Evolutionary conservation across 2,329 filamentous ascomycete genomes (phyloP).

Genomic region (Trichoderma endophyticum): DNA sequence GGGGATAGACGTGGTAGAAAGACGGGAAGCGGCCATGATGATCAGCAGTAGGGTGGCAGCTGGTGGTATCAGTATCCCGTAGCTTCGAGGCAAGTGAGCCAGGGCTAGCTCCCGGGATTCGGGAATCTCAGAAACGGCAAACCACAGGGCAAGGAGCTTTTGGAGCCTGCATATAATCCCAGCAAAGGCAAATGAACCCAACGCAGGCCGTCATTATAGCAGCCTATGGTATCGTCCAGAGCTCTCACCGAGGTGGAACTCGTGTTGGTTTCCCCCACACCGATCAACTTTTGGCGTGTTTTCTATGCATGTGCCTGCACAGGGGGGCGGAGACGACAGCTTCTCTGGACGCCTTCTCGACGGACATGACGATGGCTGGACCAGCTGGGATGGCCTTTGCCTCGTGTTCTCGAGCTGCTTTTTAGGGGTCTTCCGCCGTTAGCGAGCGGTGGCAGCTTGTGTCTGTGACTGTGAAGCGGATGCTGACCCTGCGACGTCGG

Average conservation of each 20-base stretch:
- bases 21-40: not conserved
- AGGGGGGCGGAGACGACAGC: not conserved
- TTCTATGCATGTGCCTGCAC: slow-evolving; percentile 16
- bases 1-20: not conserved
- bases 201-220: not conserved
- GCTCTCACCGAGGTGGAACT: slow-evolving; percentile 20
- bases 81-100: slow-evolving; percentile 3
- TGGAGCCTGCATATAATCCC: slow-evolving; percentile 2
- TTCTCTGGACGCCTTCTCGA: not conserved
- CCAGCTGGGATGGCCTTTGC: not conserved
- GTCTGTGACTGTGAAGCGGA: not conserved
- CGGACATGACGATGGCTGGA: not conserved
- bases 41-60: not conserved
- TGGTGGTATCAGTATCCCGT: slow-evolving; percentile 1
- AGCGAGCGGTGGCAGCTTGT: not conserved
- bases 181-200: slow-evolving; percentile 14
- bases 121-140: not conserved
- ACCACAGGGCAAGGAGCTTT: not conserved
- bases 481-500: not conserved
- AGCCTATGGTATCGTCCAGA: slow-evolving; percentile 12
- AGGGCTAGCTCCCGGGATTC: not conserved
- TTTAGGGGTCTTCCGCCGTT: not conserved
- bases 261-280: slow-evolving; percentile 13
- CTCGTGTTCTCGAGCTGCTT: not conserved
- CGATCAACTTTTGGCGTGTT: slow-evolving; percentile 7